Conservation (phyloP, 192 early-diverging fungal species). For the Gamsiella multidivaricata region DNA sequence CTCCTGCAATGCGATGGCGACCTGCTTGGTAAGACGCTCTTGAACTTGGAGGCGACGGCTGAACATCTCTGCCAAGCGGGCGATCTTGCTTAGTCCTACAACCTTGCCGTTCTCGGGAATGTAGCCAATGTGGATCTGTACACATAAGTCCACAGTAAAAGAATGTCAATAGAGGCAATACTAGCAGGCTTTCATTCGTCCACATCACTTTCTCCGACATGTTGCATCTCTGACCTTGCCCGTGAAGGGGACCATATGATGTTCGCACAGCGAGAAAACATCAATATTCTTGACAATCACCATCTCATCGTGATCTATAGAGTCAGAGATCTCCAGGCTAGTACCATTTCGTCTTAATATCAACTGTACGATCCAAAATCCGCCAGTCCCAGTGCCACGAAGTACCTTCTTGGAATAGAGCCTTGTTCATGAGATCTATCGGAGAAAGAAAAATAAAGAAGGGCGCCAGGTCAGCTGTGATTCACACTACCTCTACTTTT, state of each 20-base stretch:
- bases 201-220: not conserved
- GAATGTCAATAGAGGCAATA: not conserved
- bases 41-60: slow-evolving; percentile 95
- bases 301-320: slow-evolving; percentile 96
- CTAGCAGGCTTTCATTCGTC: not conserved
- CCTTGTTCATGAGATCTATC: slow-evolving; percentile 52
- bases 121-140: slow-evolving; percentile 93
- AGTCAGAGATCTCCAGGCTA: not conserved
- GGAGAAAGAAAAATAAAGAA: not conserved
- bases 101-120: slow-evolving; percentile 92
- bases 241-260: slow-evolving; percentile 98
- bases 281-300: slow-evolving; percentile 99
- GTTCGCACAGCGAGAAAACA: slow-evolving; percentile 97
- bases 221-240: slow-evolving; percentile 76
- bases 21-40: slow-evolving; percentile 98
- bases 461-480: not conserved
- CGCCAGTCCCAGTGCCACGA: not conserved
- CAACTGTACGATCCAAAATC: not conserved
- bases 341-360: not conserved
- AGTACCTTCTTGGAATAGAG: slow-evolving; percentile 53
- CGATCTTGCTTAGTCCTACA: slow-evolving; percentile 97
- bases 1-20: slow-evolving; percentile 91
- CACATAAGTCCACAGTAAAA: not conserved
- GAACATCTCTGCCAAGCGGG: slow-evolving; percentile 99
- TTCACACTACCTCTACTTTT: not conserved